phyloP scores from a whole-genome alignment of 495 filamentous ascomycete genomes.

The Xylaria palmicola region DNA sequence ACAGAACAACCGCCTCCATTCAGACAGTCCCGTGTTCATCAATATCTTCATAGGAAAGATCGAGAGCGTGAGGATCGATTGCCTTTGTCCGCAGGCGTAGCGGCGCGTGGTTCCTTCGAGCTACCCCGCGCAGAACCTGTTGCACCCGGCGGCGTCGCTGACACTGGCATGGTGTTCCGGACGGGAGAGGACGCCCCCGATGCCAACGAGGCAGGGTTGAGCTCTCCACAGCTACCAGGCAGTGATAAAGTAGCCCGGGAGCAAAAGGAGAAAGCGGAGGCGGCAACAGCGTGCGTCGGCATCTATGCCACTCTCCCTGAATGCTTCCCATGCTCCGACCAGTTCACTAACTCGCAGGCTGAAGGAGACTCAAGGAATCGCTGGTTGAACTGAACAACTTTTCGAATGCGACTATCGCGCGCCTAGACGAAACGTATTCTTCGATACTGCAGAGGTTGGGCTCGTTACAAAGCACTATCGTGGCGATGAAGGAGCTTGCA shows the following conservation, averaged over 20 bases:
- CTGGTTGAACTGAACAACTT: conserved; percentile 44
- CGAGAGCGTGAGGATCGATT: conserved; percentile 37
- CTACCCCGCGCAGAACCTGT: conserved; percentile 40
- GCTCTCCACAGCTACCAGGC: conserved; percentile 18
- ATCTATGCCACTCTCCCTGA: not conserved
- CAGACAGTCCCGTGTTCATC: conserved; percentile 43
- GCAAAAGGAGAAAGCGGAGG: conserved; percentile 41
- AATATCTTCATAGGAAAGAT: conserved; percentile 43
- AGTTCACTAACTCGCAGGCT: conserved; percentile 17
- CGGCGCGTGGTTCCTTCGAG: conserved; percentile 37
- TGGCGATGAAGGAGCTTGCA: conserved; percentile 68
- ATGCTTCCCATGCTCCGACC: not conserved
- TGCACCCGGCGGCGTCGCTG: conserved; percentile 44
- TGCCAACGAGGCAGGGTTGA: conserved; percentile 1
- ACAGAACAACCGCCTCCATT: conserved; percentile 51
- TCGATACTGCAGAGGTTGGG: conserved; percentile 75
- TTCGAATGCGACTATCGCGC: conserved; percentile 60
- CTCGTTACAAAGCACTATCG: conserved; percentile 64
- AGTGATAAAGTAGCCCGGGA: conserved; percentile 36
- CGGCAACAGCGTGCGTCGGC: conserved; percentile 45
- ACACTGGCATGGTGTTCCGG: conserved; percentile 26
- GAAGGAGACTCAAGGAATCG: conserved; percentile 43
- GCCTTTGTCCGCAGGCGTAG: conserved; percentile 29
- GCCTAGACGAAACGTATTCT: conserved; percentile 86
- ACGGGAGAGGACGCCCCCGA: conserved; percentile 25